Conservation (phyloP, 768 basidiomycete species). For the Macrolepiota albuminosa region DNA sequence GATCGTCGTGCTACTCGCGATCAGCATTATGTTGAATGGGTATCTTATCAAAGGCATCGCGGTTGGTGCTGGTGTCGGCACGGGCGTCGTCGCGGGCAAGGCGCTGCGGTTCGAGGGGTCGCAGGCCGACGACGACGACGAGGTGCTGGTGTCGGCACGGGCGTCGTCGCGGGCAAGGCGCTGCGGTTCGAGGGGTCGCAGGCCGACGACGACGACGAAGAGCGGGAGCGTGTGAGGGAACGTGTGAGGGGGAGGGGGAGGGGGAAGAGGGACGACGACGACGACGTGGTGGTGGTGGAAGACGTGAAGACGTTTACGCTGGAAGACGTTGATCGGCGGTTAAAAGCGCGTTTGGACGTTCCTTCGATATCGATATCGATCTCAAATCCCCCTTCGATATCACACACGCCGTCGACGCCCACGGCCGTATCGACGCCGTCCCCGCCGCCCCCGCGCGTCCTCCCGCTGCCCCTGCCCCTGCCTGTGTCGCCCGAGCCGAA, state of each 20-base stretch:
- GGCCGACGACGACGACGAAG: conserved; percentile 16
- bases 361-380: not conserved
- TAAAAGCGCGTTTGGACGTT: conserved; percentile 31
- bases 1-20: conserved; percentile 84
- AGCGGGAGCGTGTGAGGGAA: not conserved
- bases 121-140: conserved; percentile 16
- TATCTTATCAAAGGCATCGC: conserved; percentile 87
- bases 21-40: conserved; percentile 88
- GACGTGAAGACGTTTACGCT: conserved; percentile 39
- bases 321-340: conserved; percentile 50
- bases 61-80: conserved; percentile 35
- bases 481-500: conserved; percentile 2
- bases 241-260: not conserved
- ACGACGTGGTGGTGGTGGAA: too few relatives aligned
- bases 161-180: conserved; percentile 20
- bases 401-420: not conserved
- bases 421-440: not conserved
- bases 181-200: conserved; percentile 12
- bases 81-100: conserved; percentile 20
- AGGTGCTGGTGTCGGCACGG: conserved; percentile 29
- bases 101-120: conserved; percentile 12
- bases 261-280: not conserved
- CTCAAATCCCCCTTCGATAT: not conserved
- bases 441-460: not conserved
- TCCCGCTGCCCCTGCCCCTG: not conserved